phyloP scores from a whole-genome alignment of 257 asterid species.

The Solanum verrucosum region DNA sequence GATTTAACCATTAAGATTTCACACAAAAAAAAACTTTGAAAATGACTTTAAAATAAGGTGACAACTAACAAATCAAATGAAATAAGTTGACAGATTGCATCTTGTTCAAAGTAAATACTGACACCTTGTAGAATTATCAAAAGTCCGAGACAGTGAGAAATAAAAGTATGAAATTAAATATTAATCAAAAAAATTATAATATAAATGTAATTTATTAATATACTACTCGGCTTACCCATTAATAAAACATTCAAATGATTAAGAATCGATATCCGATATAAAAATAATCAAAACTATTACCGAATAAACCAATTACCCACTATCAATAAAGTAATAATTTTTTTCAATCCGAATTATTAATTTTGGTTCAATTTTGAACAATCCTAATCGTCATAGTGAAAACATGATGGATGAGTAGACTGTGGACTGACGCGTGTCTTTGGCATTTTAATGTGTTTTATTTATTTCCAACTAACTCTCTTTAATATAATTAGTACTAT shows the following conservation, averaged over 20 bases:
- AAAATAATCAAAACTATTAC: too few species aligned
- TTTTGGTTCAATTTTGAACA: too few species aligned
- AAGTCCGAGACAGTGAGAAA: too few species aligned
- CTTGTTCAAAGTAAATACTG: background rate
- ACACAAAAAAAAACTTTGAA: too few species aligned
- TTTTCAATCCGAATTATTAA: background rate
- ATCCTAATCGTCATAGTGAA: background rate
- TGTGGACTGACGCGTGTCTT: background rate
- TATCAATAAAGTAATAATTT: background rate
- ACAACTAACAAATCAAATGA: background rate
- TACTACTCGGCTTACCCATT: background rate
- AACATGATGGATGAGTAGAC: background rate
- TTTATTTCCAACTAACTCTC: background rate
- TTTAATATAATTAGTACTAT: background rate
- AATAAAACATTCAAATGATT: rapidly evolving
- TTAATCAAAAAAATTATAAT: too few species aligned
- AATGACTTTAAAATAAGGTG: background rate
- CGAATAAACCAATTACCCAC: background rate
- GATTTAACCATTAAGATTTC: too few species aligned
- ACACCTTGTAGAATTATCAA: too few species aligned
- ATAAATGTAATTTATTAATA: too few species aligned
- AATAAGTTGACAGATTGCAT: too few species aligned
- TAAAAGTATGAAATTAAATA: background rate
- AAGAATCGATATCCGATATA: too few species aligned
- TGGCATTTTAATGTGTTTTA: background rate